Conservation (phyloP, 2,329 filamentous ascomycete species). For the Xylariaceae sp. region DNA sequence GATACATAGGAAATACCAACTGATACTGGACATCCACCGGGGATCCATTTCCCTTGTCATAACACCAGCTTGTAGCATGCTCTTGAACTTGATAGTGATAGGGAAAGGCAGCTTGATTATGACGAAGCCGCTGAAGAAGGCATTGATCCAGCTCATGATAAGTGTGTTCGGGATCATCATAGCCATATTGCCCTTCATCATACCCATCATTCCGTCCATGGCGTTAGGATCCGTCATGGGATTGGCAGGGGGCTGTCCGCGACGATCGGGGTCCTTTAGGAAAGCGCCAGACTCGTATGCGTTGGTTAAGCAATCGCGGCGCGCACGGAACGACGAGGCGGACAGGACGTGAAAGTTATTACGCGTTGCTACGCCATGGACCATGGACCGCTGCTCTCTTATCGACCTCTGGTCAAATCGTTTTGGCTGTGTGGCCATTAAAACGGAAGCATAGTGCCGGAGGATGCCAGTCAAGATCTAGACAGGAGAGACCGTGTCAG, state of each 20-base stretch:
- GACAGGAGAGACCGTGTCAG: neutral
- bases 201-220: slow-evolving; percentile 99
- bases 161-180: slow-evolving; percentile 99
- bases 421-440: slow-evolving; percentile 83
- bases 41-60: slow-evolving; percentile 95
- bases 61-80: slow-evolving; percentile 96
- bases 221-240: slow-evolving; percentile 91
- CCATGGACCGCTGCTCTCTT: slow-evolving; percentile 79
- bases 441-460: slow-evolving; percentile 91
- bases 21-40: slow-evolving; percentile 96
- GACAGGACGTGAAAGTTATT: slow-evolving; percentile 78
- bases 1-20: slow-evolving; percentile 97
- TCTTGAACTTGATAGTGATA: slow-evolving; percentile 97
- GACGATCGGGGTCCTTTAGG: slow-evolving; percentile 80
- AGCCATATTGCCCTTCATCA: slow-evolving; percentile 99
- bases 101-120: slow-evolving; percentile 98
- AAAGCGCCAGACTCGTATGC: slow-evolving; percentile 83
- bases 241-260: slow-evolving; percentile 84
- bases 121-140: slow-evolving; percentile 96
- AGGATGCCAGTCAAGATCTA: slow-evolving; percentile 89
- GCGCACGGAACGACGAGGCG: slow-evolving; percentile 68
- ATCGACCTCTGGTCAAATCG: slow-evolving; percentile 69
- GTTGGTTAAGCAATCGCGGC: slow-evolving; percentile 75
- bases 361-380: slow-evolving; percentile 80
- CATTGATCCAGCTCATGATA: slow-evolving; percentile 99